These are phyloP conservation scores for Neospermospora avenae DNA, from an alignment of 2,329 filamentous ascomycete species.

Conservation along the genomic window DNA sequence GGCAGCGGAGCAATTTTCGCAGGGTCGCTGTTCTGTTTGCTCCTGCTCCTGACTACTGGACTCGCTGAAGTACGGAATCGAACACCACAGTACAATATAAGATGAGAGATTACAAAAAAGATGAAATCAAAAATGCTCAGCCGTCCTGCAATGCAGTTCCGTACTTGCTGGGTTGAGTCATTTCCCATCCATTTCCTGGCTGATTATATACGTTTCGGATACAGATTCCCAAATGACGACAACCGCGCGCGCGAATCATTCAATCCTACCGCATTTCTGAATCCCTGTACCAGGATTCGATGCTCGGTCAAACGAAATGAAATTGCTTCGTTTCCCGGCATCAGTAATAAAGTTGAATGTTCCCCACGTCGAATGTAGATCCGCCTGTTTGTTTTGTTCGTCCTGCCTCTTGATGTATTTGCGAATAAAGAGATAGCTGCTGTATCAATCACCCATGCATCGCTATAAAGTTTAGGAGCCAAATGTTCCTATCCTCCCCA, in stretches of 20 bases:
- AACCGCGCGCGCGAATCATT: not conserved
- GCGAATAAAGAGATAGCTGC: too few relatives aligned
- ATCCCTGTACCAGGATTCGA: too few relatives aligned
- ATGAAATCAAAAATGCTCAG: too few relatives aligned
- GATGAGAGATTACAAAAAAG: too few relatives aligned
- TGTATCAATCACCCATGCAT: not conserved
- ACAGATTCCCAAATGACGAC: not conserved
- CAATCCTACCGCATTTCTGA: too few relatives aligned
- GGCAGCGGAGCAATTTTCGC: not conserved
- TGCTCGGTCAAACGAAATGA: not conserved
- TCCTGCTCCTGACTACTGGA: not conserved
- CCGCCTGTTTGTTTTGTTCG: not conserved
- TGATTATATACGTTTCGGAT: not conserved
- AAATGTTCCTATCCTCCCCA: not conserved
- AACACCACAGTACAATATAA: not conserved
- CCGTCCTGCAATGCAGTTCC: too few relatives aligned
- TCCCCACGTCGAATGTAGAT: not conserved
- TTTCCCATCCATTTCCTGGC: not conserved
- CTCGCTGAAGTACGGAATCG: not conserved
- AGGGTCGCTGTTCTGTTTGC: not conserved
- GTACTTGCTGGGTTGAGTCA: too few relatives aligned
- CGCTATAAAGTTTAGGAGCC: not conserved
- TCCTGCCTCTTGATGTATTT: not conserved
- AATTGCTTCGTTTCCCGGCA: not conserved
- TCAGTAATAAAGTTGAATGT: not conserved